Evolutionary conservation across 768 basidiomycete genomes (phyloP).

Genomic region (Mycena rebaudengoi): DNA sequence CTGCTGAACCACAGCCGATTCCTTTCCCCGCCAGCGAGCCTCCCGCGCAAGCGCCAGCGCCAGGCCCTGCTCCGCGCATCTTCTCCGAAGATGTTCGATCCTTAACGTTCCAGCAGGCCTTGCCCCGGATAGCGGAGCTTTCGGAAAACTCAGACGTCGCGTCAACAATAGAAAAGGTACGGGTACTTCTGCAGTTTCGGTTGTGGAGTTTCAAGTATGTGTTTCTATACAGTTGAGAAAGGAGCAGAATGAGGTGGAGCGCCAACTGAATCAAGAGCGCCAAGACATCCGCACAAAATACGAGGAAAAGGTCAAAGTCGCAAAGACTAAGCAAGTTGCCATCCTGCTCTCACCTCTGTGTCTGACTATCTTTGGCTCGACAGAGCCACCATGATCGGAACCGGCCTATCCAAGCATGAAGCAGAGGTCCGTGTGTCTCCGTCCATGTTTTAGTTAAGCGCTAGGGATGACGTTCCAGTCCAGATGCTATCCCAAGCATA

Average conservation of each 20-base stretch:
- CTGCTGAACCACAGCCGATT: not conserved
- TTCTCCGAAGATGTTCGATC: slow-evolving; percentile 49
- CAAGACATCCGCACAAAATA: slow-evolving; percentile 68
- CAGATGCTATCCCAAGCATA: slow-evolving; percentile 75
- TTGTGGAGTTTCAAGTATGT: not conserved
- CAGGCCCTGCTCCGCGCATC: not conserved
- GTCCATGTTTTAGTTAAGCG: not conserved
- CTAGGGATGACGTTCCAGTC: not conserved
- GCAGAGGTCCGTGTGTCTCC: slow-evolving; percentile 55
- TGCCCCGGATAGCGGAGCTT: slow-evolving; percentile 70
- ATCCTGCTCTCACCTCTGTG: not conserved
- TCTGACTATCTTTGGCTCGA: not conserved
- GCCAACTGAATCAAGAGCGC: slow-evolving; percentile 73
- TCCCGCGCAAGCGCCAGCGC: slow-evolving; percentile 16
- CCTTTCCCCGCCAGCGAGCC: slow-evolving; percentile 9
- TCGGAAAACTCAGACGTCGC: slow-evolving; percentile 63
- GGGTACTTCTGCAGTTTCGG: slow-evolving; percentile 8
- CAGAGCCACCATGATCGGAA: slow-evolving; percentile 76
- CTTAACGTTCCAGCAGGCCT: slow-evolving; percentile 73
- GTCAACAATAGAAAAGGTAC: slow-evolving; percentile 59
- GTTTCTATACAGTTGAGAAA: slow-evolving; percentile 62
- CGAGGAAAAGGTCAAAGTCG: slow-evolving; percentile 75
- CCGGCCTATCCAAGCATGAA: slow-evolving; percentile 73
- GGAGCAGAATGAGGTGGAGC: slow-evolving; percentile 77
- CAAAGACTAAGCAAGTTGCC: slow-evolving; percentile 67